Conservation (phyloP, 23 red algal species). For the Gracilaria domingensis region DNA sequence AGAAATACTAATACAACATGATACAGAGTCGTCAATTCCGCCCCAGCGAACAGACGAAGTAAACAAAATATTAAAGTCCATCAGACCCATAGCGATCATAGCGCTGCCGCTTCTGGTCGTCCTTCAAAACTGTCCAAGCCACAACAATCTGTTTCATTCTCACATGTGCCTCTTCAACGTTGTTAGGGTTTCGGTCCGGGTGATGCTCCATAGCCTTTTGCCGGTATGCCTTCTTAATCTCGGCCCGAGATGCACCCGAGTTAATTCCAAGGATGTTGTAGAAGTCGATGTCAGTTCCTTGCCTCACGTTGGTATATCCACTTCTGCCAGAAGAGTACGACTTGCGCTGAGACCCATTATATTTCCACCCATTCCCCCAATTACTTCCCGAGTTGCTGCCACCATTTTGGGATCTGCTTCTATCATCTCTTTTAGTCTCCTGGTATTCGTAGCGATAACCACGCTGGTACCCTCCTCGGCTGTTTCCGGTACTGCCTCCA, state of each 20-base stretch:
- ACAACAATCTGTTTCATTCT: conserved; percentile 85
- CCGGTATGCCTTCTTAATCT: conserved; percentile 94
- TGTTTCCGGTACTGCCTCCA: not conserved
- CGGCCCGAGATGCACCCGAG: conserved; percentile 69
- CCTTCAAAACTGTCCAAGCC: conserved; percentile 81
- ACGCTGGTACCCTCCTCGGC: conserved; percentile 47
- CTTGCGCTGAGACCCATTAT: not conserved
- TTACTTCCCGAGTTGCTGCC: not conserved
- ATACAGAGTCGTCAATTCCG: not conserved
- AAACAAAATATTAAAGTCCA: conserved; percentile 47
- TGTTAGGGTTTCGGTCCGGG: conserved; percentile 84
- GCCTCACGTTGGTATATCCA: not conserved
- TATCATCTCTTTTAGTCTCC: not conserved
- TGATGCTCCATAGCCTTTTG: conserved; percentile 88
- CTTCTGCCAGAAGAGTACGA: conserved; percentile 12
- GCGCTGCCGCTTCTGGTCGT: conserved; percentile 56
- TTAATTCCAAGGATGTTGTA: conserved; percentile 89
- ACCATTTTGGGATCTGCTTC: not conserved
- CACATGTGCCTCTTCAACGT: conserved; percentile 66
- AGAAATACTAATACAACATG: not conserved
- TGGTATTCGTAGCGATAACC: conserved; percentile 67
- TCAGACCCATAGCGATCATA: conserved; percentile 73
- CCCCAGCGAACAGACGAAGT: not conserved
- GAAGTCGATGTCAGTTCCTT: conserved; percentile 58
- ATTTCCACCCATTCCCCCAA: conserved; percentile 26